Conservation (phyloP, 1,284 basidiomycete genomes). For the Earliella scabrosa region DNA sequence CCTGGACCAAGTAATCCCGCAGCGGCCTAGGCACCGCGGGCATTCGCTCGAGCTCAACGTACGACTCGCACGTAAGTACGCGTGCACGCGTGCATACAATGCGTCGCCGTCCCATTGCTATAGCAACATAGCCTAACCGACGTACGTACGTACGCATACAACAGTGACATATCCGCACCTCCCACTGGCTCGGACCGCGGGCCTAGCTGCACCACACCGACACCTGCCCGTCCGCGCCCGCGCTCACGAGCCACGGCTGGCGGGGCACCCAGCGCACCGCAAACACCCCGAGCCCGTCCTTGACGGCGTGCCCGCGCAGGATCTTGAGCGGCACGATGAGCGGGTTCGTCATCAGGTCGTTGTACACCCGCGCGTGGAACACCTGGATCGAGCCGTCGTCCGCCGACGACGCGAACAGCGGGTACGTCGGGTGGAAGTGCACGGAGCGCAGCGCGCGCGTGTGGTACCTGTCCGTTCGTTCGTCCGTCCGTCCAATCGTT, state of each 20-base stretch:
- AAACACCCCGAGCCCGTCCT: conserved; percentile 89
- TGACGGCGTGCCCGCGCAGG: conserved; percentile 85
- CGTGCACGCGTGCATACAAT: too few relatives aligned
- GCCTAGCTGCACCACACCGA: conserved; percentile 83
- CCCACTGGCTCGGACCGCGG: too few relatives aligned
- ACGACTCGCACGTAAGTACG: too few relatives aligned
- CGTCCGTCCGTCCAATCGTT: background rate
- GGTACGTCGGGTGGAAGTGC: conserved; percentile 92
- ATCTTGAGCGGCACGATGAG: conserved; percentile 98
- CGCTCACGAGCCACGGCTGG: conserved; percentile 93
- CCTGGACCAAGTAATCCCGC: too few relatives aligned
- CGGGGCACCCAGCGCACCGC: conserved; percentile 89
- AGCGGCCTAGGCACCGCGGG: too few relatives aligned
- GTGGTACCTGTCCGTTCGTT: conserved; percentile 77
- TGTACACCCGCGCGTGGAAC: conserved; percentile 95
- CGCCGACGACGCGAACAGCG: conserved; percentile 93
- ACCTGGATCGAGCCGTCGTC: conserved; percentile 98
- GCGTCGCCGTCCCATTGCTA: too few relatives aligned
- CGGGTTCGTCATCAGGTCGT: conserved; percentile 94
- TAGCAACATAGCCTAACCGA: too few relatives aligned
- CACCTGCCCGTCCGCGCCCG: conserved; percentile 91
- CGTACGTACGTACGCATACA: background rate
- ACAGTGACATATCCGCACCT: background rate
- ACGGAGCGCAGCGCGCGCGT: conserved; percentile 90
- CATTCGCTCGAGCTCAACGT: too few relatives aligned